Conservation (phyloP, 495 filamentous ascomycete species). For the Chaetomidium leptoderma region DNA sequence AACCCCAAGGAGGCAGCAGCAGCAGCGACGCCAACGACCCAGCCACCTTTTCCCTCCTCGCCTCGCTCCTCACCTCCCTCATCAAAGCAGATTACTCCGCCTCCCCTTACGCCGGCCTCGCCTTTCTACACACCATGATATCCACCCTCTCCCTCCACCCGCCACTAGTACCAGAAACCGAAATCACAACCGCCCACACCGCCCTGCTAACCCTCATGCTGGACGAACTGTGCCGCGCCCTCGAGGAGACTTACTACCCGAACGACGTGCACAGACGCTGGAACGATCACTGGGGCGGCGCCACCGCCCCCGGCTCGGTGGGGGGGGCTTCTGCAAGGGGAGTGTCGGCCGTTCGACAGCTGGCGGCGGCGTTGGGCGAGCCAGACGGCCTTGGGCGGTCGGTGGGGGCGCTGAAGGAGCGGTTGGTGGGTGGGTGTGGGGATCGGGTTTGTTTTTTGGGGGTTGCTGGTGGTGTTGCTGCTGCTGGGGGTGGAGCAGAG, state of each 20-base stretch:
- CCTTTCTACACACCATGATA: slow-evolving; percentile 20
- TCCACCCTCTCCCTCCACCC: not conserved
- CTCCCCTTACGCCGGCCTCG: not conserved
- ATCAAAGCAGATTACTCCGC: slow-evolving; percentile 12
- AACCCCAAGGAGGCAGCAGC: not conserved
- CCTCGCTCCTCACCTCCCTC: slow-evolving; percentile 9
- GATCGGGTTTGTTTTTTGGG: slow-evolving; percentile 13
- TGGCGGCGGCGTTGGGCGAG: not conserved
- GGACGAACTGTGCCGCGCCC: slow-evolving; percentile 22
- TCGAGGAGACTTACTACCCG: not conserved
- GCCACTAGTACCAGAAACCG: not conserved
- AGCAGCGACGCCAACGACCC: not conserved
- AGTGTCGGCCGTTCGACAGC: too few relatives aligned
- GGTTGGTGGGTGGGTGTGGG: slow-evolving; percentile 7
- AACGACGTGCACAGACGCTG: too few relatives aligned
- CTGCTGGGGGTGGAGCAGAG: not conserved
- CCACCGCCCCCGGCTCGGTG: not conserved
- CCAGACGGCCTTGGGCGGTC: too few relatives aligned
- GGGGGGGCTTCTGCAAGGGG: not conserved
- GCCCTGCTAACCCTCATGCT: slow-evolving; percentile 13
- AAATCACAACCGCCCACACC: not conserved
- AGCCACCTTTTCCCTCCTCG: not conserved
- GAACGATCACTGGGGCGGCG: not conserved
- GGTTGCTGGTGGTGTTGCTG: not conserved
- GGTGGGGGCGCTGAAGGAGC: not conserved